Conservation (phyloP, 2,329 filamentous ascomycete species). For the Fusarium sp. region DNA sequence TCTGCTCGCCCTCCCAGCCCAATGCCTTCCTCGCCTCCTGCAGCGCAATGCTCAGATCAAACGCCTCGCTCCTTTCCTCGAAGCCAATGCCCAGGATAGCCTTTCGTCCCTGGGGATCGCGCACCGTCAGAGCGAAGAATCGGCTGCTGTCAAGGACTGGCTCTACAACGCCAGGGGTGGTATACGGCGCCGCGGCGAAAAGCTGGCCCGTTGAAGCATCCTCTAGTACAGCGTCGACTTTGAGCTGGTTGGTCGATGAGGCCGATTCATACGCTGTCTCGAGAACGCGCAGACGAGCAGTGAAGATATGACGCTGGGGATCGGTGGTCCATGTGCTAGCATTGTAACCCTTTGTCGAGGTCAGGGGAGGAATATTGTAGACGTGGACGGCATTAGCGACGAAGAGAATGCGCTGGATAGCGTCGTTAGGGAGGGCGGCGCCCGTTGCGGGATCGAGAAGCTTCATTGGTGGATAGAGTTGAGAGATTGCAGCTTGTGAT, state of each 20-base stretch:
- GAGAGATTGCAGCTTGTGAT: not conserved
- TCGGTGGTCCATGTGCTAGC: constrained; percentile 81
- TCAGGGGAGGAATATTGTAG: constrained; percentile 86
- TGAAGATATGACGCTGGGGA: constrained; percentile 82
- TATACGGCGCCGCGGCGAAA: constrained; percentile 87
- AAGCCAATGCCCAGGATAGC: constrained; percentile 87
- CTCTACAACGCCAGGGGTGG: constrained; percentile 73
- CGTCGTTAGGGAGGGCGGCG: constrained; percentile 73
- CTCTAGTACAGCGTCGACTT: constrained; percentile 82
- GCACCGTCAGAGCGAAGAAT: constrained; percentile 86
- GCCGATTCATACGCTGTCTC: constrained; percentile 71
- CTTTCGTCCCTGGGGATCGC: constrained; percentile 79
- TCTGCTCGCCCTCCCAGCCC: constrained; percentile 63
- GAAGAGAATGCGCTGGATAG: constrained; percentile 88
- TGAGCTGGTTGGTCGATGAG: constrained; percentile 64
- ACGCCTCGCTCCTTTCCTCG: constrained; percentile 85
- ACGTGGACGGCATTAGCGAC: constrained; percentile 79
- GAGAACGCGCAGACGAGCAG: constrained; percentile 80
- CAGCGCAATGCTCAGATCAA: constrained; percentile 84
- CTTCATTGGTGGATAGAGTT: constrained; percentile 60
- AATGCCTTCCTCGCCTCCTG: constrained; percentile 81
- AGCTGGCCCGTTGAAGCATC: constrained; percentile 77
- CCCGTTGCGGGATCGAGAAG: constrained; percentile 78
- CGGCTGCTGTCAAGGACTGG: constrained; percentile 81
- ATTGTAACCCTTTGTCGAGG: constrained; percentile 81